A percentile compares a stretch with the other conserved stretches of the same genome.
Evolutionary conservation across 192 early-diverging fungal genomes (phyloP).

Genomic region (Podila epicladia): DNA sequence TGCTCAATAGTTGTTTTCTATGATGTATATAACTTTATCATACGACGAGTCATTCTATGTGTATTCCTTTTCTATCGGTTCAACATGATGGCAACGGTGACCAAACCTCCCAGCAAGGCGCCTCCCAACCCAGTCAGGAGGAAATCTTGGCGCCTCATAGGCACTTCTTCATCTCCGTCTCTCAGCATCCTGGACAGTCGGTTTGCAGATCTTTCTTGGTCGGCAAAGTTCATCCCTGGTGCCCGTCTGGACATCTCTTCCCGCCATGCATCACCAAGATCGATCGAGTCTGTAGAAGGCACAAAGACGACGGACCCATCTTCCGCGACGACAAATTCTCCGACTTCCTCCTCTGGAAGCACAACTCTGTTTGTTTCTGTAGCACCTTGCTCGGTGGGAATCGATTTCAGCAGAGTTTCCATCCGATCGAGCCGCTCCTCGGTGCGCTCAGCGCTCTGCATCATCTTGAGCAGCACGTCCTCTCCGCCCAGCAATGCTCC

Average conservation of each 20-base stretch:
- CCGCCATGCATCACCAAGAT: conserved; percentile 25
- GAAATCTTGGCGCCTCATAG: conserved; percentile 29
- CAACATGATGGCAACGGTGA: conserved; percentile 38
- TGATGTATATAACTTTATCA: too few species aligned
- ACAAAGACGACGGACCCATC: neutral
- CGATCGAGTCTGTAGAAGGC: neutral
- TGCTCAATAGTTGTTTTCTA: too few species aligned
- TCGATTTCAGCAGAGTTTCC: conserved; percentile 19
- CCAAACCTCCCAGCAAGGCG: conserved; percentile 34
- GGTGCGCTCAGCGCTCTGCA: conserved; percentile 36
- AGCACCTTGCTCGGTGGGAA: neutral
- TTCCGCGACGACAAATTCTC: conserved; percentile 11
- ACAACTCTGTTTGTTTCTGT: conserved; percentile 5
- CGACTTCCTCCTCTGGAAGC: conserved; percentile 17
- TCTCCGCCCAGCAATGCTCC: conserved; percentile 42
- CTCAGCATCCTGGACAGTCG: conserved; percentile 21
- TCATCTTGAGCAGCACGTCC: conserved; percentile 29
- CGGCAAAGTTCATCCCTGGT: neutral
- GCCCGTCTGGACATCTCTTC: conserved; percentile 3
- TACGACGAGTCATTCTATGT: neutral
- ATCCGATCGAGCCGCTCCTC: conserved; percentile 39
- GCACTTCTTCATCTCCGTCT: conserved; percentile 31
- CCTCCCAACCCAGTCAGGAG: conserved; percentile 37
- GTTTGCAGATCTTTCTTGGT: neutral
- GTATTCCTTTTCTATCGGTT: conserved; percentile 11